Base-by-base conservation (phyloP, 2,329 filamentous ascomycete genomes). In the Cladophialophora psammophila region DNA sequence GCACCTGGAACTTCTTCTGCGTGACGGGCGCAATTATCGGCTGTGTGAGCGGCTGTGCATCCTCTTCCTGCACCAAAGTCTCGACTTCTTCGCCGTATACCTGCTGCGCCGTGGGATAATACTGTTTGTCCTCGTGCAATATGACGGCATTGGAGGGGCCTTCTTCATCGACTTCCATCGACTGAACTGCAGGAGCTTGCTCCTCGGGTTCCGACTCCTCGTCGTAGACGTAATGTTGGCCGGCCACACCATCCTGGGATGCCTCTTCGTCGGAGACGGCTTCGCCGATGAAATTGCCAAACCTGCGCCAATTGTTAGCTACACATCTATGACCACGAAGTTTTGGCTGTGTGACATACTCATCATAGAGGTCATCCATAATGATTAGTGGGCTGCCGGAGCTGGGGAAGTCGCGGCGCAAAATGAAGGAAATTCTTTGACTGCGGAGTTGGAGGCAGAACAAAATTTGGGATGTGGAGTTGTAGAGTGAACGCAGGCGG, bases 61-160 rank as follows among this genome's bases (percentile, higher is more conserved):
- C 95, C 81, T 98, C 95, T 79, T 99, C 95, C 76, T 98, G 92
- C 42, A 99, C 94, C 79, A 97, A 82, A 1, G 94, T 95, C 81
- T 99, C 95, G 74, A 99, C 95, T 80, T 95, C 94, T 74, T 89
- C 86, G 60, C 95, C 95, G 78, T 98, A 99, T 50, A 97, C 90
- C 79, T 99, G 95, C 76, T 94, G 90, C 64, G 95, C 95, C n/a
- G 94, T 97, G 35, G 95, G 95, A 77, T 99, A 99, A 80, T 99
- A 99, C 78, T 98, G 95, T 80, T 99, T 99, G 82, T 99, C 95
- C 84, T 99, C 95, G 81, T 99, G 95, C 54, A 99, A 87, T 65
- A 99, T 87, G n/a, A 99, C 93, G 60, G 95, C 94, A 79, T 98
- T 99, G 5, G 94, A 97, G 3, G 94, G 92, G 13, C 91, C 93